Evolutionary conservation across 768 basidiomycete genomes (phyloP), one percentile per base, ranked within the genome.

Genomic region (Boletus vermiculosoides): DNA sequence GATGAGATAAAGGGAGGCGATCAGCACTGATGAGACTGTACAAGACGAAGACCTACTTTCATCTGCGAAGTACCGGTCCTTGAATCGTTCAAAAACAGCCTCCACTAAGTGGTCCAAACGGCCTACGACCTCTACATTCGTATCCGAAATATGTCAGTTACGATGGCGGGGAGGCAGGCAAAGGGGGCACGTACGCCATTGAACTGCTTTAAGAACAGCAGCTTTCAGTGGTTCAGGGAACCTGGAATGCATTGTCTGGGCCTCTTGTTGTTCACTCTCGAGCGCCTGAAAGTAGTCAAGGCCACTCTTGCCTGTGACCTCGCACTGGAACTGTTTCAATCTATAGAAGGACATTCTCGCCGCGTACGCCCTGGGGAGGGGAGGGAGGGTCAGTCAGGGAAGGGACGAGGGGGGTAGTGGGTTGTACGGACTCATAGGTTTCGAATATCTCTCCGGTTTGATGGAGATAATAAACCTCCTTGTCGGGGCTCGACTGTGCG

Each of bases 361-460:
- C 45, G 90, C 84, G 77, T 96, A 98, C 23, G 92, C 85, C 66
- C 80, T 83, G 67, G 48, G 59, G 50, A 46, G 45, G 49, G 23
- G 57, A 50, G 34, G 46, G 53, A 50, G 39, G 48, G 63, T 41
- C 54, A 59, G 55, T 64, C 71, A 55, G 55, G 47, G 52, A 65
- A 65, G 60, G 63, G 69, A 66, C 54, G 55, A 63, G 57, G 64
- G 61, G 65, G 47, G 61, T 57, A 60, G 45, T 33, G 51, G 52
- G 62, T 59, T 59, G 67, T 54, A 54, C 91, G 70, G 69, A 97
- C 95, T 97, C 94, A 71, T 97, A 98, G 69, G 87, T 87, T 62
- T 93, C 87, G 72, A 98, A 98, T 74, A 98, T 91, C 83, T 98
- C 96, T 68, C 95, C 96, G 4, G 96, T 98, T 74, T 93, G 87